Evolutionary conservation across 805 yeast genomes (phyloP).

Genomic region (Debaryomyces tyrocola): DNA sequence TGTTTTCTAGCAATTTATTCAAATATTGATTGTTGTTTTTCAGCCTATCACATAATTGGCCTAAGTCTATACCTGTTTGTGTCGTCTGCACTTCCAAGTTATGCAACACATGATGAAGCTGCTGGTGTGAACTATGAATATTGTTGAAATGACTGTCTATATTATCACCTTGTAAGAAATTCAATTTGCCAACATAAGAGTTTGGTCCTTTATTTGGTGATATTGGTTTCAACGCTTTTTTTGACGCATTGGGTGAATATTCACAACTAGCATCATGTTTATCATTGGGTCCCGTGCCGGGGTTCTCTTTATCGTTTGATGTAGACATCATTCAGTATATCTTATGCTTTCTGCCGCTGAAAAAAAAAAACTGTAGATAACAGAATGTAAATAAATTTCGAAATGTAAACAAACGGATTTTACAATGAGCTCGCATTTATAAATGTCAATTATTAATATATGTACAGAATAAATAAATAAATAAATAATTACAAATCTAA

Average conservation of each 20-base stretch:
- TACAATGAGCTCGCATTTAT: not conserved
- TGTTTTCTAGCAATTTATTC: slow-evolving; percentile 32
- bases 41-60: slow-evolving; percentile 37
- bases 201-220: slow-evolving; percentile 25
- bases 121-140: slow-evolving; percentile 26
- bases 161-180: slow-evolving; percentile 31
- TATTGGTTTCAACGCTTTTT: slow-evolving; percentile 21
- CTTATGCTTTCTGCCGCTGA: too few relatives aligned
- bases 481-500: not conserved
- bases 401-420: not conserved
- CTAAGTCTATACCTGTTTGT: slow-evolving; percentile 36
- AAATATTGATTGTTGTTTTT: slow-evolving; percentile 40
- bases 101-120: slow-evolving; percentile 27
- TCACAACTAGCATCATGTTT: not conserved
- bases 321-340: not conserved
- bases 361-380: too few relatives aligned
- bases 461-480: not conserved
- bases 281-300: not conserved
- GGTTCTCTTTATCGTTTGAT: slow-evolving; percentile 1
- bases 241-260: slow-evolving; percentile 4
- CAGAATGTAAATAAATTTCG: not conserved
- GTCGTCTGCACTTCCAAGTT: slow-evolving; percentile 32
- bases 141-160: slow-evolving; percentile 34
- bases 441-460: not conserved
- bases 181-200: slow-evolving; percentile 22